Conservation (phyloP, 352 stramenopile species). For the Phytophthora cajani region DNA sequence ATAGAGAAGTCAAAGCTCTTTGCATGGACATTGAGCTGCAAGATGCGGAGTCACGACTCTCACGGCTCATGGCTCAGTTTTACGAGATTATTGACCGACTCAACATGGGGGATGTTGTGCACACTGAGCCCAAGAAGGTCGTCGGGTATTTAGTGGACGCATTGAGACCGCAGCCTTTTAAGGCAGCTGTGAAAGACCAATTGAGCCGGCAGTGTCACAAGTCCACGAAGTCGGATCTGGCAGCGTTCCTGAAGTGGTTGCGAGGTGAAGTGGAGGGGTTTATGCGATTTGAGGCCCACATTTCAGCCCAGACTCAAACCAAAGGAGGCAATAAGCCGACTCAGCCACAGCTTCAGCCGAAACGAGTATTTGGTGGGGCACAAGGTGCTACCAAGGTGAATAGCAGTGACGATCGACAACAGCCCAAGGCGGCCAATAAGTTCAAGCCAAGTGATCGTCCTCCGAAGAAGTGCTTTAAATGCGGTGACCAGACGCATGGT, state of each 20-base stretch:
- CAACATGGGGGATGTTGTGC: conserved; percentile 21
- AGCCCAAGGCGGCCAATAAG: background rate
- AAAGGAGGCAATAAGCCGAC: background rate
- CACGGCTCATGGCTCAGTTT: conserved; percentile 1
- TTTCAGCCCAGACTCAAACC: background rate
- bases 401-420: background rate
- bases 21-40: background rate
- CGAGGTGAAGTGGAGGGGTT: background rate
- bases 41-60: conserved; percentile 15
- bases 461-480: too few species aligned
- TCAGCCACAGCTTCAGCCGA: background rate
- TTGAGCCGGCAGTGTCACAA: conserved; percentile 15
- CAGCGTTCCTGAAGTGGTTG: background rate
- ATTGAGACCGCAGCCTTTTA: background rate
- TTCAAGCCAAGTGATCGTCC: background rate
- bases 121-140: conserved; percentile 9
- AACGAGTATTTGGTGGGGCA: background rate
- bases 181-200: conserved; percentile 12
- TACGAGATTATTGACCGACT: conserved; percentile 22
- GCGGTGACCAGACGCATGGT: background rate
- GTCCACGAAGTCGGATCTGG: background rate
- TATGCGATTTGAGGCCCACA: background rate
- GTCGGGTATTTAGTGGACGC: conserved; percentile 6
- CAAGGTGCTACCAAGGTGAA: background rate
- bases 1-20: background rate